phyloP scores from a whole-genome alignment of 2,329 filamentous ascomycete species.

The Coccinonectria pachysandricola region DNA sequence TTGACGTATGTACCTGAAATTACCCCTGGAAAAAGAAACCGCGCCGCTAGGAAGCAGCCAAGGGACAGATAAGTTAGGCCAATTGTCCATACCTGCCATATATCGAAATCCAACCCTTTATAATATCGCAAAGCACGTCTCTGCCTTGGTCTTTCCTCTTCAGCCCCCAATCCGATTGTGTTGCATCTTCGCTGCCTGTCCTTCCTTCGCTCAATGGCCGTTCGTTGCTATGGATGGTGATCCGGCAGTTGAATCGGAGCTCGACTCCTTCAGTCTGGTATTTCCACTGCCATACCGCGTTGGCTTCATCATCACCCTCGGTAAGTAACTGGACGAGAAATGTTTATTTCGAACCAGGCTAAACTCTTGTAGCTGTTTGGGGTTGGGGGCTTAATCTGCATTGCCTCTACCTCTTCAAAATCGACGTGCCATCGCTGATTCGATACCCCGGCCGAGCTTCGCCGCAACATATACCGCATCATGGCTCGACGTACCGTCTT shows the following conservation, averaged over 20 bases:
- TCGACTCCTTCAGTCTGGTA: conserved; percentile 79
- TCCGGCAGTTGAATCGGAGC: conserved; percentile 55
- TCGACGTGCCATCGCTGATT: conserved; percentile 80
- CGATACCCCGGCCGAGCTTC: conserved; percentile 71
- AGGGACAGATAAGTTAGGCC: conserved; percentile 15
- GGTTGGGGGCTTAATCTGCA: conserved; percentile 91
- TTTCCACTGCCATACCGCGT: conserved; percentile 87
- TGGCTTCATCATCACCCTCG: conserved; percentile 73
- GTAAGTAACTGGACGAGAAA: conserved; percentile 36
- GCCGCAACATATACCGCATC: conserved; percentile 60
- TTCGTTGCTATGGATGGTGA: conserved; percentile 56
- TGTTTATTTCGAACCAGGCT: conserved; percentile 4
- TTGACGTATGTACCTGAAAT: conserved; percentile 2
- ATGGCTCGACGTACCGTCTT: conserved; percentile 77
- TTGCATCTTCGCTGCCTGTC: conserved; percentile 1
- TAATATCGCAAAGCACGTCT: conserved; percentile 6
- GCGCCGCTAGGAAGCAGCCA: conserved; percentile 9
- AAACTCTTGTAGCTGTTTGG: conserved; percentile 63
- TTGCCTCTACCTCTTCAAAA: conserved; percentile 66
- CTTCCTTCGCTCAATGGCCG: conserved; percentile 13
- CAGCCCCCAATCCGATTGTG: conserved; percentile 4
- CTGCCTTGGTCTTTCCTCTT: conserved; percentile 4
- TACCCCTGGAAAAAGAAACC: conserved; percentile 16
- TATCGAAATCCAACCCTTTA: too few relatives aligned
- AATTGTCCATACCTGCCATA: conserved; percentile 12